Evolutionary conservation across 768 basidiomycete genomes (phyloP), one percentile per base, ranked within the genome.

Genomic region (Terana coerulea): DNA sequence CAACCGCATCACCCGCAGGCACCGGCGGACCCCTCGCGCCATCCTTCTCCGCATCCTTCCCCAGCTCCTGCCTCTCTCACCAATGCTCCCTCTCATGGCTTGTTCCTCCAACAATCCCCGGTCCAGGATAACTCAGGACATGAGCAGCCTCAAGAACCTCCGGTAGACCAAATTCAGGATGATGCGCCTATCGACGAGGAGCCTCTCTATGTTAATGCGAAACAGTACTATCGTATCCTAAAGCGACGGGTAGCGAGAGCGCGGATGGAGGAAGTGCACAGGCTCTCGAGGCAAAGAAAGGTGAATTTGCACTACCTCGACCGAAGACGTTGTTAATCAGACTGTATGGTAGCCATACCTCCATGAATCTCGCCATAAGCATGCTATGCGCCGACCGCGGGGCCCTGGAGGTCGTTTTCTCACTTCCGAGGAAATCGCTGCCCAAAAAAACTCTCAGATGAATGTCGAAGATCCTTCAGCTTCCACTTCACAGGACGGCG

Each of bases 191-290:
- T 91, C 61, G 95, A 98, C 71, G 94, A 98, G 57, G 95, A 99
- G 67, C 95, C 97, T 24, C 84, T 99, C 59, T 98, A 98, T 72
- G 97, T 99, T 53, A 99, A 99, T 62, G 95, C 97, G 53, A 99
- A 99, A 67, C 97, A 99, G 71, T 99, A 98, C 68, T 93, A 95
- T 62, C 90, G 97, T 65, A 98, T 99, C 62, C 81, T 99, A 69
- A 98, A 98, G 75, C 80, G 97, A 56, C 80, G 97, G 50, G 81
- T 90, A 59, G 94, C 95, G 5, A 74, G 95, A 37, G 91, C 92
- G 3, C 79, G 97, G 43, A 77, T 98, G 47, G 95, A 97, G 63
- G 95, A 98, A 69, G 78, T 98, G 47, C 94, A 97, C 59, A 79
- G 92, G 57, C 80, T 99, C 56, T 94, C 92, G 52, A 79, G 86